phyloP scores from a whole-genome alignment of 768 basidiomycete species.

The Termitomyces sp. region DNA sequence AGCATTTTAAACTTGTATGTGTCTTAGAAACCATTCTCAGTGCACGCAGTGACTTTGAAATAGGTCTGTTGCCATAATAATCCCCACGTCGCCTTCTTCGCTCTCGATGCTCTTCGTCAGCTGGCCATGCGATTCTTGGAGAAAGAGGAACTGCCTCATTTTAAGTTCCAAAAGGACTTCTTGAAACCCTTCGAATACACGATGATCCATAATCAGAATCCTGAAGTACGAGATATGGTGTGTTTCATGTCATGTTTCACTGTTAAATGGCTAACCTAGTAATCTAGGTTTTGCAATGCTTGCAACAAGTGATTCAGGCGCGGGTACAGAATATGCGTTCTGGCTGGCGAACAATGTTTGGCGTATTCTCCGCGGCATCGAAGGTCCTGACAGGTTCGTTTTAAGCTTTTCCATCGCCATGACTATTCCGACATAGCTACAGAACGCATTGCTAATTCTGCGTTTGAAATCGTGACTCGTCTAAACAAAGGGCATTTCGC shows the following conservation, averaged over 20 bases:
- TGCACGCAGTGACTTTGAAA: not conserved
- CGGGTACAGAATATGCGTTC: constrained; percentile 93
- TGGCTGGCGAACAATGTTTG: constrained; percentile 99
- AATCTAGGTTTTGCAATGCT: constrained; percentile 84
- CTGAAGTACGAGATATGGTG: constrained; percentile 96
- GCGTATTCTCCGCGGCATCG: constrained; percentile 94
- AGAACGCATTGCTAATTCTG: constrained; percentile 90
- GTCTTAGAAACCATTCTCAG: not conserved
- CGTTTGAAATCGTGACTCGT: constrained; percentile 92
- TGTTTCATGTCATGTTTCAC: constrained; percentile 9
- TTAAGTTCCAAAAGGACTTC: constrained; percentile 99
- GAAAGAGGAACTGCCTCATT: constrained; percentile 96
- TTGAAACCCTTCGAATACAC: constrained; percentile 97
- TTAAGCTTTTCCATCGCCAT: not conserved
- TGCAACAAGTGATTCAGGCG: constrained; percentile 98
- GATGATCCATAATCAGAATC: constrained; percentile 94
- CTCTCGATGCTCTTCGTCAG: constrained; percentile 92
- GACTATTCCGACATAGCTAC: constrained; percentile 6
- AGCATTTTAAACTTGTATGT: constrained; percentile 94
- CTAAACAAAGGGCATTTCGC: constrained; percentile 88
- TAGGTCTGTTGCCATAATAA: constrained; percentile 99
- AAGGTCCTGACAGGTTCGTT: constrained; percentile 78
- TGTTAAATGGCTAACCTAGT: not conserved
- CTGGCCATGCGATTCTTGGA: constrained; percentile 98
- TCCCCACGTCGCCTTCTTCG: constrained; percentile 94